Evolutionary conservation across 768 basidiomycete genomes (phyloP).

Genomic region (Tulasnella sp.): DNA sequence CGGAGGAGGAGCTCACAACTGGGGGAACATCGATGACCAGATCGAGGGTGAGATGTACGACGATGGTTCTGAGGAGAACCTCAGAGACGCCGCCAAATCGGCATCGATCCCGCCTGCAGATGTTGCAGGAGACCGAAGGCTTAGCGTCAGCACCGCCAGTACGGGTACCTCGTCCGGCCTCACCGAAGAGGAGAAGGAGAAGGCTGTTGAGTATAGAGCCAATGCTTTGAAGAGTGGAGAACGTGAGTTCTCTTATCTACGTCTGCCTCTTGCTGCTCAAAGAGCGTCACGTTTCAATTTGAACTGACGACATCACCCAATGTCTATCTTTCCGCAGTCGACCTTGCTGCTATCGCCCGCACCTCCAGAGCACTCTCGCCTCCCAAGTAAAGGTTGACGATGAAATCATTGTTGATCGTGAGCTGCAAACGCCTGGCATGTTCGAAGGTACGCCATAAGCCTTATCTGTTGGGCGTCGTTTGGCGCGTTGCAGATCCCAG

Average conservation of each 20-base stretch:
- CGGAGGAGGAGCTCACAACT: slow-evolving; percentile 14
- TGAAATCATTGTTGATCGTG: background rate
- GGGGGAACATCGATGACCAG: background rate
- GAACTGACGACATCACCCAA: slow-evolving; percentile 9
- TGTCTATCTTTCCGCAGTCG: slow-evolving; percentile 6
- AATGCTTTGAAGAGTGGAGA: background rate
- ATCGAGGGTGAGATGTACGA: background rate
- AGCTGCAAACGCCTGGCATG: no score
- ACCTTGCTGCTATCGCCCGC: slow-evolving; percentile 17
- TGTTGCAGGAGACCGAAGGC: background rate
- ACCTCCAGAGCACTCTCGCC: slow-evolving; percentile 8
- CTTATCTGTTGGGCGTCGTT: no score
- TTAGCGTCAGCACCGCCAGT: slow-evolving; percentile 1
- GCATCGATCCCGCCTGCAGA: background rate
- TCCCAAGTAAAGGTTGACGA: background rate
- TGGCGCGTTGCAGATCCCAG: no score
- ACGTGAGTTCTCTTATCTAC: background rate
- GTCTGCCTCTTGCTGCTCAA: background rate
- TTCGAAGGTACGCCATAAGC: no score
- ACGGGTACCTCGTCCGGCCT: background rate
- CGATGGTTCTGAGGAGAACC: background rate
- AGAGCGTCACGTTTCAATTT: background rate
- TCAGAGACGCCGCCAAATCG: background rate
- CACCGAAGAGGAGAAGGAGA: background rate
- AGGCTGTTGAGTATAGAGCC: slow-evolving; percentile 6